These are phyloP conservation scores for Exutisphaerella laricina DNA, from an alignment of 2,329 filamentous ascomycete species.

Conservation along the genomic window DNA sequence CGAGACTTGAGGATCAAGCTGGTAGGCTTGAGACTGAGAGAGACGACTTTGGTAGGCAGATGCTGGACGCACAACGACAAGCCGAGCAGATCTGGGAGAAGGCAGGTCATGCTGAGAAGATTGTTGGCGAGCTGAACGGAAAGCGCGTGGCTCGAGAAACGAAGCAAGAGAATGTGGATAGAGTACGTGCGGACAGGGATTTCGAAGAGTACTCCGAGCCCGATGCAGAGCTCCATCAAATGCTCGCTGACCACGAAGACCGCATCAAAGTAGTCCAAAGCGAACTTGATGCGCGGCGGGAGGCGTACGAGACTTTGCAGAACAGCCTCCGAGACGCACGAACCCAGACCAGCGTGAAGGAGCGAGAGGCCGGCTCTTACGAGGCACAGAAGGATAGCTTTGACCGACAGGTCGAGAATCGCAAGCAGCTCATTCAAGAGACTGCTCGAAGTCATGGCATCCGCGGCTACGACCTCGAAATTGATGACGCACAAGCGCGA, in stretches of 20 bases:
- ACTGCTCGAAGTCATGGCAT: slow-evolving; percentile 72
- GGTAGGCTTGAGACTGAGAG: slow-evolving; percentile 56
- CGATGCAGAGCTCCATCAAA: slow-evolving; percentile 67
- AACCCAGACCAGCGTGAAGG: slow-evolving; percentile 40
- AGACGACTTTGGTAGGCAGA: slow-evolving; percentile 54
- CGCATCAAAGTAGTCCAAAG: slow-evolving; percentile 61
- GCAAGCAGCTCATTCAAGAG: slow-evolving; percentile 69
- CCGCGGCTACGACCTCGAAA: slow-evolving; percentile 73
- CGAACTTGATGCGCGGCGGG: slow-evolving; percentile 53
- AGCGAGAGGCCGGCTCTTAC: slow-evolving; percentile 65
- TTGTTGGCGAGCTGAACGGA: slow-evolving; percentile 68
- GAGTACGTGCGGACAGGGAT: slow-evolving; percentile 65
- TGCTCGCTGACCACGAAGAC: slow-evolving; percentile 71
- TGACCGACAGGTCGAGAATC: slow-evolving; percentile 68
- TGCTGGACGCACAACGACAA: slow-evolving; percentile 50
- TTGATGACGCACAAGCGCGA: slow-evolving; percentile 66
- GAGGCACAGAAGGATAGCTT: slow-evolving; percentile 84
- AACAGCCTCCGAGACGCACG: slow-evolving; percentile 46
- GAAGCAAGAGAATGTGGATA: slow-evolving; percentile 63
- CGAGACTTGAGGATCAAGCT: slow-evolving; percentile 61
- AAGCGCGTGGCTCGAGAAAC: slow-evolving; percentile 70
- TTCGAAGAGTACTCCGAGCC: slow-evolving; percentile 66
- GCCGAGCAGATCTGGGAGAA: slow-evolving; percentile 63
- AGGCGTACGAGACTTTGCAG: slow-evolving; percentile 61
- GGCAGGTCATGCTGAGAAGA: slow-evolving; percentile 66